Evolutionary conservation across 129 eudicot genomes (phyloP).

Genomic region (Apium graveolens): DNA sequence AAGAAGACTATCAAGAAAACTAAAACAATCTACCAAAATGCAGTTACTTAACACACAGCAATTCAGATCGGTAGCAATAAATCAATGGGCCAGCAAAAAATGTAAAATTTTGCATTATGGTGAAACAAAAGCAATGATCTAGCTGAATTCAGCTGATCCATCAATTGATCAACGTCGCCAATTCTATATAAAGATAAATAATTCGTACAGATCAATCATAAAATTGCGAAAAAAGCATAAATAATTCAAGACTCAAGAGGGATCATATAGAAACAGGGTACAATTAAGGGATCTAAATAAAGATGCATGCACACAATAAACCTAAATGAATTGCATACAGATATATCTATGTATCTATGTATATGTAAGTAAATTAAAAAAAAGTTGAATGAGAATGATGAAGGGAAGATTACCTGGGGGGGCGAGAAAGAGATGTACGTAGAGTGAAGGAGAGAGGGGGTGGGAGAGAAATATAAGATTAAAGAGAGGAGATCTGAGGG

Average conservation of each 20-base stretch:
- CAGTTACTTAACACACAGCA: neutral
- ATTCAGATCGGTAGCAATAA: neutral
- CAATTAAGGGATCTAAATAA: slow-evolving; percentile 17
- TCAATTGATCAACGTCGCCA: neutral
- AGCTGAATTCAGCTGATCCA: neutral
- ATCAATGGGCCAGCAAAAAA: neutral
- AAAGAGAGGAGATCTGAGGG: too few relatives aligned
- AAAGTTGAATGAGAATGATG: neutral
- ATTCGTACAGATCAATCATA: neutral
- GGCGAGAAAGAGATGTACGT: too few relatives aligned
- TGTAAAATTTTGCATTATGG: neutral
- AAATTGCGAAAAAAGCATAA: neutral
- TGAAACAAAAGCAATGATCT: neutral
- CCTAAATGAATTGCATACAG: neutral
- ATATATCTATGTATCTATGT: neutral
- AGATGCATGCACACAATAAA: neutral
- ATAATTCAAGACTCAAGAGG: neutral
- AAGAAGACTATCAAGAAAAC: neutral
- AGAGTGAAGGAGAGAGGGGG: too few relatives aligned
- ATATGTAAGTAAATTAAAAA: neutral
- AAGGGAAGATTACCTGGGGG: slow-evolving; percentile 13
- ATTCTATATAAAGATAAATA: neutral
- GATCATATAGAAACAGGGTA: too few relatives aligned
- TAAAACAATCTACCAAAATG: neutral
- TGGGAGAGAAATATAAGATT: too few relatives aligned